These are phyloP conservation scores for Pseudogymnoascus sp. DNA, from an alignment of 2,329 filamentous ascomycete genomes.

Conservation along the genomic window DNA sequence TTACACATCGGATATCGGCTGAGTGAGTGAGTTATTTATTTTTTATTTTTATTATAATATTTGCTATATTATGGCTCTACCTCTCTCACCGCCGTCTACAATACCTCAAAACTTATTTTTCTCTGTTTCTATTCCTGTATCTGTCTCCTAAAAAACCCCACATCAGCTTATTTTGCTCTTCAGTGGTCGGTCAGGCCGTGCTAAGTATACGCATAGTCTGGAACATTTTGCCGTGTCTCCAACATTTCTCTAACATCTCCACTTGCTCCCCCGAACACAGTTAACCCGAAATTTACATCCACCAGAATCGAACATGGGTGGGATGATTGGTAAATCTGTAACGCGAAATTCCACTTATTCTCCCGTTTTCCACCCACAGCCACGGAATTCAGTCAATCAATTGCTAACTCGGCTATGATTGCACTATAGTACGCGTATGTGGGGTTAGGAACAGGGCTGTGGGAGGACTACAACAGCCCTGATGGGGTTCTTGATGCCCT, in stretches of 20 bases:
- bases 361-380: slow-evolving; percentile 3
- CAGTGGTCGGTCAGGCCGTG: slow-evolving; percentile 2
- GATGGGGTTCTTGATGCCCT: slow-evolving; percentile 1
- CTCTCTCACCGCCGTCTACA: no score
- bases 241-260: slow-evolving; percentile 10
- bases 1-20: neutral
- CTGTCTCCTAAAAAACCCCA: neutral
- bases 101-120: neutral
- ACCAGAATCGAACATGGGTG: neutral
- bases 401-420: slow-evolving; percentile 8
- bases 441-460: neutral
- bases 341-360: neutral
- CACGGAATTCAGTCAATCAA: slow-evolving; percentile 4
- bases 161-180: neutral
- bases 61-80: neutral
- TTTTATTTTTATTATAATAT: neutral
- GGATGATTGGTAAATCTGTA: slow-evolving; percentile 9
- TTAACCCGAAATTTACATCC: neutral
- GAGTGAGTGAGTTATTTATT: neutral
- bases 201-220: neutral
- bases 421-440: slow-evolving; percentile 1
- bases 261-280: neutral
- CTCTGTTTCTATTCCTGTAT: neutral
- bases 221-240: slow-evolving; percentile 7
- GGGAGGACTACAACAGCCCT: neutral